A percentile compares a stretch with the other conserved stretches of the same genome.
phyloP scores from a whole-genome alignment of 495 filamentous ascomycete genomes.

The Podospora fimiseda region DNA sequence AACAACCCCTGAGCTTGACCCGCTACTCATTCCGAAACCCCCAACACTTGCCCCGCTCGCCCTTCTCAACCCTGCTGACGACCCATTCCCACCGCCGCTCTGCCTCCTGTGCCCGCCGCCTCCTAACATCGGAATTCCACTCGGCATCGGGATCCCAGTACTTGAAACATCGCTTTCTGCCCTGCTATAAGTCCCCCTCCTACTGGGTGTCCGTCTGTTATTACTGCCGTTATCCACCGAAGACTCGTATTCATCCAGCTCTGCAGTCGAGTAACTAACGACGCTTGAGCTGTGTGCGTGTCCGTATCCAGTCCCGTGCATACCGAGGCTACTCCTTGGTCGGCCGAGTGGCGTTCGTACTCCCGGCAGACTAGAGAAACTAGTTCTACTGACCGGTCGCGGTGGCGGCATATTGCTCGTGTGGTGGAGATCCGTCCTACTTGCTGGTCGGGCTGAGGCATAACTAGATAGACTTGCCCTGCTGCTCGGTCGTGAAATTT shows the following conservation, averaged over 20 bases:
- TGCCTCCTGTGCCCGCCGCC: conserved; percentile 37
- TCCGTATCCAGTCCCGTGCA: conserved; percentile 26
- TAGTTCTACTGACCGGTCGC: conserved; percentile 56
- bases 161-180: conserved; percentile 43
- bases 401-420: conserved; percentile 44
- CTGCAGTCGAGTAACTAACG: conserved; percentile 37
- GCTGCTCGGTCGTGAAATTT: conserved; percentile 53
- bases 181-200: conserved; percentile 46
- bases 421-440: conserved; percentile 30
- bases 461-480: conserved; percentile 52
- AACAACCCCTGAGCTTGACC: too few species aligned
- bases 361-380: conserved; percentile 42
- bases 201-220: conserved; percentile 35
- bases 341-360: conserved; percentile 59
- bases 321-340: conserved; percentile 47
- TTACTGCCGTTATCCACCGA: too few species aligned
- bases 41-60: conserved; percentile 5
- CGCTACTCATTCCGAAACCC: too few species aligned
- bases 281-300: conserved; percentile 40
- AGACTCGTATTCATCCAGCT: conserved; percentile 41
- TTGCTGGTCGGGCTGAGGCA: conserved; percentile 42
- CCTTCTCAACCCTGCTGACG: conserved; percentile 34
- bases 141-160: conserved; percentile 41
- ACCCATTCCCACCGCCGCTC: conserved; percentile 32
- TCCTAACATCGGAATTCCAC: conserved; percentile 26